Evolutionary conservation across 257 asterid species (phyloP), one percentile per base, ranked within the genome.

Genomic region (Penstemon davidsonii): DNA sequence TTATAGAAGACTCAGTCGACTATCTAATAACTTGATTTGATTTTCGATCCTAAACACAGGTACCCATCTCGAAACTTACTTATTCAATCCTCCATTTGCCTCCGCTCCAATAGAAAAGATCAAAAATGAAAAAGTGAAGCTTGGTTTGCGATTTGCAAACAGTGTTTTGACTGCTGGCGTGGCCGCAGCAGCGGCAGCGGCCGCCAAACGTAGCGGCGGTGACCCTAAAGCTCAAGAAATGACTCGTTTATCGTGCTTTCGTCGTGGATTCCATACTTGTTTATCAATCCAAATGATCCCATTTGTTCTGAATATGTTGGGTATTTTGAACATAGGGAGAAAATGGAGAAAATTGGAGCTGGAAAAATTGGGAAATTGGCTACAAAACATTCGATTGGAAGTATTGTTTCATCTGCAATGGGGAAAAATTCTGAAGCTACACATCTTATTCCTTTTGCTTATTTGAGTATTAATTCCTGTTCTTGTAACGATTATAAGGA

Each of bases 231-330:
- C 41, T 6, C 7, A 5, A 1, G 76, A 11, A 25, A 25, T 0
- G 84, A 86, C 15, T 66, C 75, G 0, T 87, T 91, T 40, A 18
- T 4, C 0, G 39, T 60, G 60, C 60, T 91, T 11, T 82, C 90
- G 0, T 58, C 83, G 5, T 91, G 97, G 97, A n/a, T 84, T 3
- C 97, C 98, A 0, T 83, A 83, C 74, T 52, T 91, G 68, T 91
- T 89, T 47, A 46, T 91, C 12, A 82, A 89, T 53, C 90, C 82
- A 9, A 68, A 59, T 75, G n/a, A n/a, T n/a, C n/a, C n/a, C n/a
- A n/a, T n/a, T n/a, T n/a, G n/a, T n/a, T n/a, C n/a, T n/a, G n/a
- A n/a, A n/a, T n/a, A n/a, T n/a, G n/a, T n/a, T n/a, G n/a, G n/a
- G n/a, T n/a, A n/a, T n/a, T n/a, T n/a, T n/a, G n/a, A n/a, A n/a